Evolutionary conservation across 2,329 filamentous ascomycete genomes (phyloP), one percentile per base, ranked within the genome.

Genomic region (Alternaria novae-zelandiae): DNA sequence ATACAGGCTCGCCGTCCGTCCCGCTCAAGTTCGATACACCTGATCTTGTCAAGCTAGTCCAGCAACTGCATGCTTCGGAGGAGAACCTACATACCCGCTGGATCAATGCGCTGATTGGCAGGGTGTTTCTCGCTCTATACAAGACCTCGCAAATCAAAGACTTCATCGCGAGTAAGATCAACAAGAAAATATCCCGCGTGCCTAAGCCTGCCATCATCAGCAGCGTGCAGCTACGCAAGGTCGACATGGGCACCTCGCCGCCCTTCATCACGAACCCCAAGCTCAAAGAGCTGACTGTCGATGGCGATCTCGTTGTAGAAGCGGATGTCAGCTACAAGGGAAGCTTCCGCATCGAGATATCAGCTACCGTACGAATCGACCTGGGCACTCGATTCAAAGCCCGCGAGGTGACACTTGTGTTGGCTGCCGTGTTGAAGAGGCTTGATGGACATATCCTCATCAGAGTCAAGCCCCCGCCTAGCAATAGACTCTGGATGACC

Each of bases 401-500:
- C 6, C 86, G 95, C 68, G 94, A 97, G 78, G 94, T 98, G 53
- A 94, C 95, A 66, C 85, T 99, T 54, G 86, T 97, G 10, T 86
- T 99, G 36, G 93, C 96, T 4, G 92, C 94, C 4, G 91, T 96
- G 1, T 79, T 97, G 60, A 94, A 92, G 77, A 92, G 90, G 71
- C 83, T 98, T 2, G 92, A 96, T 72, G 96, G 96, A 0, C 95
- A 97, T 72, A 81, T 92, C 49, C 82, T 97, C 28, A 85, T 97
- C 73, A 91, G 93, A 74, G 90, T 98, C 79, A 99, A 99, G 79
- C 93, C 96, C 7, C 93, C 95, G 15, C 96, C 96, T 1, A 97
- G 94, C 79, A 99, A 99, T 78, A 89, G 96, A 44, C 80, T 97
- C n/a, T 99, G 96, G 96, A 88, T 98, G 70, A 91, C 94, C 1